Evolutionary conservation across 2,329 filamentous ascomycete genomes (phyloP).

Genomic region (Xenoacremonium recifei): DNA sequence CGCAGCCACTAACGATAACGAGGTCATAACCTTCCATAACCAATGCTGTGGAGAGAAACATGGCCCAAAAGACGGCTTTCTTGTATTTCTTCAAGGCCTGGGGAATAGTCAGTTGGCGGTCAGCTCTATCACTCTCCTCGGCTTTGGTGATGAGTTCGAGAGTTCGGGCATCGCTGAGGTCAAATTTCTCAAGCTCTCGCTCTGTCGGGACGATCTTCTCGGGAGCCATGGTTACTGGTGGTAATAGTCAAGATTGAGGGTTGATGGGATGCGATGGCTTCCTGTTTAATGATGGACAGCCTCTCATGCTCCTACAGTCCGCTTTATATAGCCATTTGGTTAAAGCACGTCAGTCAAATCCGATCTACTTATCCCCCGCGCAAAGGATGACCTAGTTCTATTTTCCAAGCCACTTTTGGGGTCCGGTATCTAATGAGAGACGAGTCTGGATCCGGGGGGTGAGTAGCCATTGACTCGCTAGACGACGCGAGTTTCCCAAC

Average conservation of each 20-base stretch:
- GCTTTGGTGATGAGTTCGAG: constrained; percentile 14
- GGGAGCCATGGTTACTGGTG: constrained; percentile 2
- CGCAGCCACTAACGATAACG: constrained; percentile 30
- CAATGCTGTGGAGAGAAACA: constrained; percentile 22
- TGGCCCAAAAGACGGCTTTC: constrained; percentile 29
- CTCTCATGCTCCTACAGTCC: no score
- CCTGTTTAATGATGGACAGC: no score
- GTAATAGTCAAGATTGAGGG: constrained; percentile 1
- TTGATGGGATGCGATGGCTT: no score
- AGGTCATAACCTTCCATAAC: constrained; percentile 35
- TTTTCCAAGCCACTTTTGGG: no score
- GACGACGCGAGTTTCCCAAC: no score
- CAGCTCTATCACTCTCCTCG: constrained; percentile 14
- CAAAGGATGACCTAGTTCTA: no score
- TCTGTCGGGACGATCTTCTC: constrained; percentile 13
- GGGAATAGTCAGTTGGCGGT: constrained; percentile 22
- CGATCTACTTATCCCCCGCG: no score
- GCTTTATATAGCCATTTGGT: no score
- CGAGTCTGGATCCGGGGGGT: no score
- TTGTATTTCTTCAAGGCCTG: constrained; percentile 26
- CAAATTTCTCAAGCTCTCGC: constrained; percentile 12
- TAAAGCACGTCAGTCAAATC: no score
- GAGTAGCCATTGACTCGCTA: no score
- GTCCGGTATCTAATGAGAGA: no score
- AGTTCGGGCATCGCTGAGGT: constrained; percentile 8